Percentiles rank a stretch among this genome's conserved stretches.
Conservation (phyloP, 352 stramenopile species). For the Pythium diclinum region DNA sequence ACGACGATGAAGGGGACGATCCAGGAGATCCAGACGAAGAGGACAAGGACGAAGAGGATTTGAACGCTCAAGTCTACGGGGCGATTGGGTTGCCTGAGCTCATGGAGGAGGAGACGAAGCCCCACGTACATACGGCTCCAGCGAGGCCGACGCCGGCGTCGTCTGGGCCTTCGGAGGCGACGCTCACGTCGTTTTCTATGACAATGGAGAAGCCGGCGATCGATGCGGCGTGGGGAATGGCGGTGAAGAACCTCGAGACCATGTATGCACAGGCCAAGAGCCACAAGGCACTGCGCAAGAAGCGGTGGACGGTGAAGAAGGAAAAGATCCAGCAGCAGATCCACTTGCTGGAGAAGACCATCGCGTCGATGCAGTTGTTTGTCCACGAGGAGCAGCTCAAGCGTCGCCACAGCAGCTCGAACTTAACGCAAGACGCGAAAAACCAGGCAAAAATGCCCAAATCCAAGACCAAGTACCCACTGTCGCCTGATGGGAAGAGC, state of each 20-base stretch:
- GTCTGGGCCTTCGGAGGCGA: neutral
- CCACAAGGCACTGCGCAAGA: slow-evolving; percentile 39
- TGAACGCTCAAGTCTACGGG: neutral
- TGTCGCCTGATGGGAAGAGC: slow-evolving; percentile 19
- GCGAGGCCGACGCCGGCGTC: neutral
- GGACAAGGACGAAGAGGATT: slow-evolving; percentile 20
- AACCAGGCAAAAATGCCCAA: neutral
- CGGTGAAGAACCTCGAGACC: slow-evolving; percentile 44
- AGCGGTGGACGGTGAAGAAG: slow-evolving; percentile 57
- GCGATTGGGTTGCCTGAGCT: neutral
- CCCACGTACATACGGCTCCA: neutral
- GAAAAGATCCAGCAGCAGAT: slow-evolving; percentile 72
- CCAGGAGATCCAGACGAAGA: slow-evolving; percentile 30
- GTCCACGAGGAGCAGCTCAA: slow-evolving; percentile 46
- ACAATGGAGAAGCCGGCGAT: slow-evolving; percentile 51
- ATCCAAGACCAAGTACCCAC: slow-evolving; percentile 13
- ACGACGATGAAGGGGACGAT: slow-evolving; percentile 32
- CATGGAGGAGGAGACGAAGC: neutral
- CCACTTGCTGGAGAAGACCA: slow-evolving; percentile 62
- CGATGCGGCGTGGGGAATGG: slow-evolving; percentile 49
- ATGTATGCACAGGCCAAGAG: slow-evolving; percentile 49
- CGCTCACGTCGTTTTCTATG: slow-evolving; percentile 19
- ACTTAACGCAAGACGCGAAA: slow-evolving; percentile 13
- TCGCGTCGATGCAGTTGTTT: slow-evolving; percentile 61
- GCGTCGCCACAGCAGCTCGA: slow-evolving; percentile 34